A percentile compares a stretch with the other conserved stretches of the same genome.
Conservation (phyloP, 2,329 filamentous ascomycete species). For the Nannizzia gypsea region DNA sequence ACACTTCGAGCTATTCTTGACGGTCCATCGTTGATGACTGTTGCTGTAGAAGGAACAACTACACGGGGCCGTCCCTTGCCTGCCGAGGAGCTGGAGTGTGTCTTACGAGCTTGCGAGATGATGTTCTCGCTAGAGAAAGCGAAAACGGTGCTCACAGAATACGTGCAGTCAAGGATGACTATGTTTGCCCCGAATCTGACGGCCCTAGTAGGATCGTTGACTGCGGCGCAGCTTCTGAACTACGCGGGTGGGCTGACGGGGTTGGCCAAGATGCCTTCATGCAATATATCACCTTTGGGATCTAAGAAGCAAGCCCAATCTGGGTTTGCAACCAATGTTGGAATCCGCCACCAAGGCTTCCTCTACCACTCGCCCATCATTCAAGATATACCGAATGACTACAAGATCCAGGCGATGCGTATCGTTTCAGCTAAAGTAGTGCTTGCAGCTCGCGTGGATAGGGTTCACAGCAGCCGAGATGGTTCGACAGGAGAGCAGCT, state of each 20-base stretch:
- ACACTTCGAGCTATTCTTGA: constrained; percentile 73
- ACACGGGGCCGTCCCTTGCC: constrained; percentile 70
- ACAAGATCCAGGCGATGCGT: constrained; percentile 87
- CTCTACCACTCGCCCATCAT: constrained; percentile 88
- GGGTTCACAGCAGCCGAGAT: constrained; percentile 67
- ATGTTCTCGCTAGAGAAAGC: constrained; percentile 76
- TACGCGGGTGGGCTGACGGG: constrained; percentile 79
- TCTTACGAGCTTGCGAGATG: constrained; percentile 73
- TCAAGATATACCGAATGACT: constrained; percentile 66
- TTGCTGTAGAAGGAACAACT: constrained; percentile 86
- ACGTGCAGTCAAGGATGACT: constrained; percentile 94
- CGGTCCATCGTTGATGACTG: constrained; percentile 85
- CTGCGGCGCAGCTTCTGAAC: constrained; percentile 92
- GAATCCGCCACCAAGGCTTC: constrained; percentile 81
- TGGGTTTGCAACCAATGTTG: constrained; percentile 85
- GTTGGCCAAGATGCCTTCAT: constrained; percentile 82
- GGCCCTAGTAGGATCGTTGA: constrained; percentile 77
- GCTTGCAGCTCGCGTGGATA: constrained; percentile 82
- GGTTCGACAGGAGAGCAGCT: constrained; percentile 74
- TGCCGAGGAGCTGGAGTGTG: constrained; percentile 59
- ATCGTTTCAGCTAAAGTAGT: constrained; percentile 90
- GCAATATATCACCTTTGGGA: constrained; percentile 82
- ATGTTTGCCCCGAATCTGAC: constrained; percentile 92
- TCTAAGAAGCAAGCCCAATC: constrained; percentile 73
- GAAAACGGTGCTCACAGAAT: constrained; percentile 77